Conservation (phyloP, 257 asterid genomes). For the Knoxia roxburghii region DNA sequence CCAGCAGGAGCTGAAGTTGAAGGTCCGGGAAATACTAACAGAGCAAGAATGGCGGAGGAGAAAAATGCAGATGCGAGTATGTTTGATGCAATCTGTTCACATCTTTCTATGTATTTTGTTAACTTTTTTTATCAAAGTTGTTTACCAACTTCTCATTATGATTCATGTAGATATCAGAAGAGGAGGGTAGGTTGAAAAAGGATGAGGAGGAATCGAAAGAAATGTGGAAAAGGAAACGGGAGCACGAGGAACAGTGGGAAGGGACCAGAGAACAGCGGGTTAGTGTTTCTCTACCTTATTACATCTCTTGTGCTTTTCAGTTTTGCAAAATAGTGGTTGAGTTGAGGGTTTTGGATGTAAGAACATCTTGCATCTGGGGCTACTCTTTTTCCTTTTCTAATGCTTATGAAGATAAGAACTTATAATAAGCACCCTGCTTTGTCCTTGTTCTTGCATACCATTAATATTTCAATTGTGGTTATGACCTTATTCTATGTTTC, state of each 20-base stretch:
- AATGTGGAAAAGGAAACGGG: conserved; percentile 97
- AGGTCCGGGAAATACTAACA: conserved; percentile 91
- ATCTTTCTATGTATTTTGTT: not conserved
- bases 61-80: conserved; percentile 98
- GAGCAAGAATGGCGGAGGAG: conserved; percentile 99
- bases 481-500: too few species aligned
- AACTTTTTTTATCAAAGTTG: not conserved
- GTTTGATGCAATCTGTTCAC: conserved; percentile 5
- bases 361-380: not conserved
- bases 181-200: conserved; percentile 98
- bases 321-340: not conserved
- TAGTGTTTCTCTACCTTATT: conserved; percentile 21
- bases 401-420: not conserved
- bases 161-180: conserved; percentile 77
- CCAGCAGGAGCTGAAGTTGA: conserved; percentile 81
- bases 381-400: too few species aligned
- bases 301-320: not conserved
- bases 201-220: conserved; percentile 98
- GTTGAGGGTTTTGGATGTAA: not conserved
- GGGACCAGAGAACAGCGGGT: conserved; percentile 98
- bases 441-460: not conserved
- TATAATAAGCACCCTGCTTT: not conserved
- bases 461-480: not conserved
- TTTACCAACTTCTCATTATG: conserved; percentile 2
- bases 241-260: conserved; percentile 99